These are phyloP conservation scores for Suillus brevipes DNA, from an alignment of 768 basidiomycete genomes.

Conservation along the genomic window DNA sequence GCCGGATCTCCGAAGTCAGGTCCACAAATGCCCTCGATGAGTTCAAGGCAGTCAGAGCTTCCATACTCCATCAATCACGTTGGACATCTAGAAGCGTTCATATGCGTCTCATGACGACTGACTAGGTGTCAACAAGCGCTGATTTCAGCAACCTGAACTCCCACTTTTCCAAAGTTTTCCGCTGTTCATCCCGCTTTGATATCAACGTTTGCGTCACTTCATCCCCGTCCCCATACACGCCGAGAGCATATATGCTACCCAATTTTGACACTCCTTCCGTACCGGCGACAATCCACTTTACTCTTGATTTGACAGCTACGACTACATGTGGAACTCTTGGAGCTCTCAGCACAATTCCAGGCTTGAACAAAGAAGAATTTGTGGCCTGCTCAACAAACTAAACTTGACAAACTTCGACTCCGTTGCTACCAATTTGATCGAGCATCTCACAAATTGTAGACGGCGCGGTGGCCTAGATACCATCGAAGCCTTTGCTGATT, in stretches of 20 bases:
- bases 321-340: constrained; percentile 24
- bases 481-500: constrained; percentile 50
- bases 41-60: background rate
- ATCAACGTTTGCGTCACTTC: background rate
- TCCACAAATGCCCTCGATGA: background rate
- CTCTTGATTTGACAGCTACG: background rate
- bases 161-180: background rate
- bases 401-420: constrained; percentile 51
- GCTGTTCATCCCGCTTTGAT: background rate
- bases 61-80: constrained; percentile 2
- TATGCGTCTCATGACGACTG: constrained; percentile 2
- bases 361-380: constrained; percentile 50
- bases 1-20: background rate
- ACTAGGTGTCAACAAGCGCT: constrained; percentile 3
- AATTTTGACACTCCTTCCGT: background rate
- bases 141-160: background rate
- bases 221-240: background rate
- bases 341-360: constrained; percentile 32
- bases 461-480: constrained; percentile 48
- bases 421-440: constrained; percentile 49
- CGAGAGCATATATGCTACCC: constrained; percentile 2
- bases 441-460: constrained; percentile 49
- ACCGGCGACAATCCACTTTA: background rate
- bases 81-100: background rate
- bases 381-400: constrained; percentile 59